These are phyloP conservation scores for Dendrocalamus latiflorus DNA, from an alignment of 202 grass and related monocot genomes.

Conservation along the genomic window DNA sequence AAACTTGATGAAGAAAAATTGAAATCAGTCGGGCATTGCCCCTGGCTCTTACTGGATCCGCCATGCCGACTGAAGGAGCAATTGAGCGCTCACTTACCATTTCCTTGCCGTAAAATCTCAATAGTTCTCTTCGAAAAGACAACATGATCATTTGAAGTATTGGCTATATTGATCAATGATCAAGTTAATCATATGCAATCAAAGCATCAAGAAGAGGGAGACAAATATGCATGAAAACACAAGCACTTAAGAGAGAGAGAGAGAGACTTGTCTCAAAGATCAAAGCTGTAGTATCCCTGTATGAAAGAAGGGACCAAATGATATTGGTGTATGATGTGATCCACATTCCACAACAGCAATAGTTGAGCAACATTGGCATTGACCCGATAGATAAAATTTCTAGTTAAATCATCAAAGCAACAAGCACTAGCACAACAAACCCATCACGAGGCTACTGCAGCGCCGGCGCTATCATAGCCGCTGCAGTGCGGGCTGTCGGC, in stretches of 20 bases:
- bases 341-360: background rate
- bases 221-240: background rate
- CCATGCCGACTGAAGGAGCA: too few species aligned
- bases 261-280: background rate
- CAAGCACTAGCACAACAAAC: background rate
- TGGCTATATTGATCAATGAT: background rate
- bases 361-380: background rate
- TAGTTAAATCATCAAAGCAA: background rate
- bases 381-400: background rate
- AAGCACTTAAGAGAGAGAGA: background rate
- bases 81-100: too few species aligned
- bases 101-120: too few species aligned
- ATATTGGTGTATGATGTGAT: background rate
- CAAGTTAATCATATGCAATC: background rate
- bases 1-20: too few species aligned
- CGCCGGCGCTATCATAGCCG: background rate
- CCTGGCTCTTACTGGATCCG: too few species aligned
- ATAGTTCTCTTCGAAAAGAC: too few species aligned
- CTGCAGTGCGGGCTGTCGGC: slow-evolving; percentile 46
- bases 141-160: too few species aligned
- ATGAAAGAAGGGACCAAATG: background rate
- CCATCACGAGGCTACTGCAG: background rate
- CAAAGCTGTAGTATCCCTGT: background rate
- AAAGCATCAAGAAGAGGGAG: background rate
- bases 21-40: too few species aligned